Base-by-base conservation (phyloP, 2,329 filamentous ascomycete species). In the Talaromyces islandicus region DNA sequence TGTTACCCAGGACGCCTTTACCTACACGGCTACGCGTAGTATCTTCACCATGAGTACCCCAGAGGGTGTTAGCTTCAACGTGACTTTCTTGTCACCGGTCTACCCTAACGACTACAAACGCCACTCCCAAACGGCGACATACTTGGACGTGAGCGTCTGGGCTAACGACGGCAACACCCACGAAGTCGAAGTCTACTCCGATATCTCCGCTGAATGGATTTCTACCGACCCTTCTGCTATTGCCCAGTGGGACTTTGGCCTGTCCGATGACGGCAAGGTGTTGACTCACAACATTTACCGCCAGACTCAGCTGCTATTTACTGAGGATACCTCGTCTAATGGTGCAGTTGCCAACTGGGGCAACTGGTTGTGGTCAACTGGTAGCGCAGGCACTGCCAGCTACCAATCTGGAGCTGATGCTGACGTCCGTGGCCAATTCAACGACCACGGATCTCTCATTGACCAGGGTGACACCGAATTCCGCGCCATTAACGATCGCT, bases 41-140 rank as follows among this genome's bases (percentile, higher is more conserved):
- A 84, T 83, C 21, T 92, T 92, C 70, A 85, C 81, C 9, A 85
- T 90, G 77, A 79, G 85, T 63, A 85, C 88, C 17, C 85, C 71
- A 35, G 80, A 80, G 27, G 81, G 82, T 60, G 80, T 92, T 6
- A 75, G 81, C 58, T 77, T 92, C 79, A 88, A 81, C n/a, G 80
- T 88, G 57, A 88, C 84, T 0, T 92, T 92, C 68, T 71, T 91
- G 51, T 90, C 88, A 0, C 87, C 89, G 0, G 79, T 92, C n/a
- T 88, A 83, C 24, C 85, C 88, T 0, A 75, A 83, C 30, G 88
- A 92, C 67, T 71, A 88, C 24, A 81, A 80, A 62, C 78, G 88
- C 38, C 88, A 90, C 69, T 90, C 88, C 7, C 76, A 90, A 48
- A 78, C 85, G n/a, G 89, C 88, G 63, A 88, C 88, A 0, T 92